Evolutionary conservation across 2,329 filamentous ascomycete species (phyloP).

Genomic region (Colletotrichum echinochloae): DNA sequence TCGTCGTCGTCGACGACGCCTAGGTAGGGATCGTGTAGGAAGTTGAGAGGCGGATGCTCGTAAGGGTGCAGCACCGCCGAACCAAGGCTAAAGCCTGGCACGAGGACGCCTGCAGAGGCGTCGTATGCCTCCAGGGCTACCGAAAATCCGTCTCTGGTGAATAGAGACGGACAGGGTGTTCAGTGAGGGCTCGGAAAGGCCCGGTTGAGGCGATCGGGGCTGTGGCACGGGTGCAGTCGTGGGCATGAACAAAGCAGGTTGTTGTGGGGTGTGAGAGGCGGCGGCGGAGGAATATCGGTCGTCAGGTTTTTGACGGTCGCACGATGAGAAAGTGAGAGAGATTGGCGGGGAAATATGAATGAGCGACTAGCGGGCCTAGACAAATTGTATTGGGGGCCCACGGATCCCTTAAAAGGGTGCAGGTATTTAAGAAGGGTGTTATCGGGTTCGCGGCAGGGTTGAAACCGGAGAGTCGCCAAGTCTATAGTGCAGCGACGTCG

Average conservation of each 20-base stretch:
- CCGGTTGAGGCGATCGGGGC: constrained; percentile 15
- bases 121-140: constrained; percentile 53
- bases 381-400: neutral
- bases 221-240: constrained; percentile 16
- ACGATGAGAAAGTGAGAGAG: neutral
- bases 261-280: neutral
- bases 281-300: neutral
- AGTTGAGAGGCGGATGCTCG: constrained; percentile 38
- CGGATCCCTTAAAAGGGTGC: neutral
- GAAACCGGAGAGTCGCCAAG: neutral
- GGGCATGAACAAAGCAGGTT: constrained; percentile 17
- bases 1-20: constrained; percentile 23
- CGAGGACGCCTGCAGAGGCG: constrained; percentile 48
- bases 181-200: constrained; percentile 13
- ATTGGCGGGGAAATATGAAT: neutral
- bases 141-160: constrained; percentile 43
- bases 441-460: neutral
- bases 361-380: neutral
- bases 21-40: constrained; percentile 32
- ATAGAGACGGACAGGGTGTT: constrained; percentile 34
- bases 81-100: constrained; percentile 51
- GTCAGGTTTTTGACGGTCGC: constrained; percentile 8
- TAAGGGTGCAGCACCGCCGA: constrained; percentile 46
- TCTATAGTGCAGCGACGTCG: constrained; percentile 6
- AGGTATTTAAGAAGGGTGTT: neutral